phyloP scores from a whole-genome alignment of 306 rosid genomes.

The Quercus aquifolioides region DNA sequence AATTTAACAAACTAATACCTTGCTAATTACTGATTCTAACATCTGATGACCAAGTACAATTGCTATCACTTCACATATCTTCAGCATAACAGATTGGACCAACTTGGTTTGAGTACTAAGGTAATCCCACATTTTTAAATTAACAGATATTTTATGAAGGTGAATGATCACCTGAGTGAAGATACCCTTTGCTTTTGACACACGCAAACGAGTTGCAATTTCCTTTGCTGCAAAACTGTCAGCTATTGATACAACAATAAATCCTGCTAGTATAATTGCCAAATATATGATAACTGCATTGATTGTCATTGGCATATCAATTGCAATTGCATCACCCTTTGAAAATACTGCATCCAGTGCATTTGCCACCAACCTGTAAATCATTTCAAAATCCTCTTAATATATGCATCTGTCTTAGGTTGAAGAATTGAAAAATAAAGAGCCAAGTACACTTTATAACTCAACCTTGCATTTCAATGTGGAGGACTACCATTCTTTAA shows the following conservation, averaged over 20 bases:
- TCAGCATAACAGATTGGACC: background rate
- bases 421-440: background rate
- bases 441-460: background rate
- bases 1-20: background rate
- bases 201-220: slow-evolving; percentile 72
- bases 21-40: background rate
- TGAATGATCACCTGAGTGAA: slow-evolving; percentile 68
- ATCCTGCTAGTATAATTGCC: slow-evolving; percentile 74
- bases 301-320: slow-evolving; percentile 89
- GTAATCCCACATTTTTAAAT: background rate
- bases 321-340: slow-evolving; percentile 86
- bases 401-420: background rate
- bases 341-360: slow-evolving; percentile 63
- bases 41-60: background rate
- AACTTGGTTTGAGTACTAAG: background rate
- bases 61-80: background rate
- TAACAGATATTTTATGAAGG: background rate
- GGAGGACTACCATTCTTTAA: background rate
- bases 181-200: slow-evolving; percentile 74
- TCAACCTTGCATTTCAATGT: background rate
- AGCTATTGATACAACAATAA: slow-evolving; percentile 85
- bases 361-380: slow-evolving; percentile 74
- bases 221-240: slow-evolving; percentile 84
- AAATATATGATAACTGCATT: slow-evolving; percentile 72
- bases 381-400: background rate